Conservation (phyloP, 176 grass and related monocot species). For the Oryza glaberrima region DNA sequence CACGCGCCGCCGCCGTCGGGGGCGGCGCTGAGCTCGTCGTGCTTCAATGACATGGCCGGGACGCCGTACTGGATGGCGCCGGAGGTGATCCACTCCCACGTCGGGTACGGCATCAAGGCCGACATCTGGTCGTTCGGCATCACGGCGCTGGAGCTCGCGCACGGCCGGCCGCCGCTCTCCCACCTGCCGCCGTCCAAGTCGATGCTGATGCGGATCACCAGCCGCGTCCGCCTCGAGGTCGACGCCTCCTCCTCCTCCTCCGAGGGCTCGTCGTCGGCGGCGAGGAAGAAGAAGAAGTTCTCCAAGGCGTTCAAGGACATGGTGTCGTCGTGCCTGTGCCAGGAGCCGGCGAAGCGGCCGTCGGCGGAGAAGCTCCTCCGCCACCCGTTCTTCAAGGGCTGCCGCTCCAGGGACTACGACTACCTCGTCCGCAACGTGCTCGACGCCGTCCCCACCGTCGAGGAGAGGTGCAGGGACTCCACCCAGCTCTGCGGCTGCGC, state of each 20-base stretch:
- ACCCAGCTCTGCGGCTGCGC: slow-evolving; percentile 26
- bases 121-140: slow-evolving; percentile 98
- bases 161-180: slow-evolving; percentile 81
- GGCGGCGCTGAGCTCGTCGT: slow-evolving; percentile 32
- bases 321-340: slow-evolving; percentile 76
- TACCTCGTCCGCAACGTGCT: slow-evolving; percentile 76
- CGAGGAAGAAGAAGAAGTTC: slow-evolving; percentile 65
- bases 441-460: slow-evolving; percentile 56
- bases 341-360: slow-evolving; percentile 76
- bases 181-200: slow-evolving; percentile 93
- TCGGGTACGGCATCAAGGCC: slow-evolving; percentile 88
- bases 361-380: slow-evolving; percentile 83
- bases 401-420: slow-evolving; percentile 71
- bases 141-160: slow-evolving; percentile 91
- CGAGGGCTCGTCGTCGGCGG: slow-evolving; percentile 28
- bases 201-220: slow-evolving; percentile 80
- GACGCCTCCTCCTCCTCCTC: slow-evolving; percentile 9
- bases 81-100: slow-evolving; percentile 92
- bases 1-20: slow-evolving; percentile 10
- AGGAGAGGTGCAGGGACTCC: slow-evolving; percentile 57
- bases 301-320: slow-evolving; percentile 93
- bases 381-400: slow-evolving; percentile 83
- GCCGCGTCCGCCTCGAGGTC: slow-evolving; percentile 62
- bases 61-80: slow-evolving; percentile 99
- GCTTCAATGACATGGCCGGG: slow-evolving; percentile 79